Base-by-base conservation (phyloP, 1,284 basidiomycete species). In the Trametes hirsuta region DNA sequence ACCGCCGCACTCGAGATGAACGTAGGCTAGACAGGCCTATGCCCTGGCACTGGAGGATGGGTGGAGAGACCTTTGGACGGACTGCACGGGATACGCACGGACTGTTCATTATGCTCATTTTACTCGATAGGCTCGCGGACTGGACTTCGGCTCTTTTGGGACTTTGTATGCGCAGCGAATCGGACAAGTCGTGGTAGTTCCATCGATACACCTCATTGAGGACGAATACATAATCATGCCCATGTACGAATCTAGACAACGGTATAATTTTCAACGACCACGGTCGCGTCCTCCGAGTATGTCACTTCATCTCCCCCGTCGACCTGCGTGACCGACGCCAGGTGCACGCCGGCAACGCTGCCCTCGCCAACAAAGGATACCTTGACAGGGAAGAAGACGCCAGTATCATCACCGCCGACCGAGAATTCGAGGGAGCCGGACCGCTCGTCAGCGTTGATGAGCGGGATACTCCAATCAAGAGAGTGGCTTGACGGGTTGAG, bases 341-440 rank as follows among this genome's bases (percentile, higher is more conserved):
- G 81, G 42, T 78, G 80, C 36, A 95, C 80, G 47, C 91, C 90
- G 0, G 88, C 86, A 58, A 96, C 74, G 67, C 88, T 93, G 21
- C 91, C 91, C 62, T 88, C 82, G 4, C 87, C 90, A 51, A 91
- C 85, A 72, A 98, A 98, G 12, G 83, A 78, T 9, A 97, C 90
- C 44, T 83, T 81, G 61, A 98, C 93, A 5, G 97, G 97, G 92
- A 98, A 99, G 81, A 98, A 97, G 11, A 84, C 85, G 15, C 87
- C 88, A 0, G 82, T 77, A 65, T 97, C 94, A 65, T 95, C 93
- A 3, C 94, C 93, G 30, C 87, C 88, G 53, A 94, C 86, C 34
- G 83, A 88, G 77, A 98, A 97, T 70, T 98, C 94, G 68, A 98
- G 81, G 12, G 87, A 90, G 10, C 95, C 95, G 0, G 86, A 87